Conservation (phyloP, 768 basidiomycete genomes). For the Hirschioporus abietinus region DNA sequence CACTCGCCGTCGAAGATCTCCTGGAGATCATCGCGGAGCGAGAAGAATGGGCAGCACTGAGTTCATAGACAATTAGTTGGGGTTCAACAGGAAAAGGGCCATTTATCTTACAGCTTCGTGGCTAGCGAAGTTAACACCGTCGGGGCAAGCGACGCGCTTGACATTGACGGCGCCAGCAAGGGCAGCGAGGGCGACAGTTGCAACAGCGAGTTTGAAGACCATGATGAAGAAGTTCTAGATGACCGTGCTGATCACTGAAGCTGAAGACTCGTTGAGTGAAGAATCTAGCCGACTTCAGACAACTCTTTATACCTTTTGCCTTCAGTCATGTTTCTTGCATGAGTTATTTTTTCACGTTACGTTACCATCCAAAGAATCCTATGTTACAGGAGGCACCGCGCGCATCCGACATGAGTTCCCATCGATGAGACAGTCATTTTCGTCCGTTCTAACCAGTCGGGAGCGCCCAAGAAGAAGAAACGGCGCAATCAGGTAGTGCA, state of each 20-base stretch:
- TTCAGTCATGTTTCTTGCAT: neutral
- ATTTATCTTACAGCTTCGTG: conserved; percentile 16
- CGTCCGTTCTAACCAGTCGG: neutral
- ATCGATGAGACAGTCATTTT: neutral
- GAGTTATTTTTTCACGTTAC: neutral
- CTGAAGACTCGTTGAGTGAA: conserved; percentile 4
- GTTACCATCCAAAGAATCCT: neutral
- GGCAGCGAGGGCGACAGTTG: conserved; percentile 1
- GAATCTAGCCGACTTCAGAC: neutral
- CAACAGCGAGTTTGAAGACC: conserved; percentile 6
- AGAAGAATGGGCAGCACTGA: conserved; percentile 26
- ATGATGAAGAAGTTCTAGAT: neutral
- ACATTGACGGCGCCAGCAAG: neutral
- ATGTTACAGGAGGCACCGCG: neutral
- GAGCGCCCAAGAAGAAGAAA: neutral
- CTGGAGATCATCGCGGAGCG: conserved; percentile 27
- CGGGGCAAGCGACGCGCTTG: conserved; percentile 20
- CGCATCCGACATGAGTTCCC: neutral
- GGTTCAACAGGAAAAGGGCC: neutral
- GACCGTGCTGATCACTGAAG: neutral
- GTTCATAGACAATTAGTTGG: neutral
- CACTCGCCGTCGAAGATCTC: conserved; percentile 26
- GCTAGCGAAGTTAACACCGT: conserved; percentile 24
- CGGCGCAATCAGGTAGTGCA: neutral
- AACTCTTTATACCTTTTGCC: neutral